Conservation (phyloP, 176 grass and related monocot genomes). For the Aechmea fasciata region DNA sequence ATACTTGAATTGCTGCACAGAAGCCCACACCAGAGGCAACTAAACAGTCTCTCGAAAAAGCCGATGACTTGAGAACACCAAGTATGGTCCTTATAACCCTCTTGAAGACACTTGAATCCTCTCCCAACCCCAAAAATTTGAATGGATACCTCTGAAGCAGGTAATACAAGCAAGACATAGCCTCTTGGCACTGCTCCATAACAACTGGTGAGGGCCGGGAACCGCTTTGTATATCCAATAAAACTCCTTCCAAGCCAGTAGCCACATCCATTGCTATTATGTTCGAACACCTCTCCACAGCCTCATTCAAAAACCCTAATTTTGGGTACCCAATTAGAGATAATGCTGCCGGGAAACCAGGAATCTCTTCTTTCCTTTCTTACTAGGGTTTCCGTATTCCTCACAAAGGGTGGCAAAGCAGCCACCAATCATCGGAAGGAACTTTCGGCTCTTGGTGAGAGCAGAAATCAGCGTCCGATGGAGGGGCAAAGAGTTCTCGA, state of each 20-base stretch:
- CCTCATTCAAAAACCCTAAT: conserved; percentile 78
- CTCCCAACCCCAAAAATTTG: conserved; percentile 44
- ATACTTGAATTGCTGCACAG: conserved; percentile 81
- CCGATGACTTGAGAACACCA: conserved; percentile 71
- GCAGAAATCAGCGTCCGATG: conserved; percentile 80
- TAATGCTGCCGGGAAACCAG: conserved; percentile 65
- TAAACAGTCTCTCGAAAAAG: conserved; percentile 91
- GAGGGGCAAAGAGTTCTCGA: conserved; percentile 78
- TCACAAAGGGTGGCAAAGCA: conserved; percentile 61
- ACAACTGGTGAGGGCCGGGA: conserved; percentile 70
- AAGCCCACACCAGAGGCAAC: conserved; percentile 88
- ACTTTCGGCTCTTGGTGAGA: conserved; percentile 56
- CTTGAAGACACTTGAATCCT: conserved; percentile 47
- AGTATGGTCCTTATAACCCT: conserved; percentile 57
- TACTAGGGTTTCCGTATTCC: conserved; percentile 50
- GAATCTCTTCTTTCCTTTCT: conserved; percentile 63
- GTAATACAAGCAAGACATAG: conserved; percentile 98
- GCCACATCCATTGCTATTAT: conserved; percentile 67
- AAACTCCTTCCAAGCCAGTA: conserved; percentile 48
- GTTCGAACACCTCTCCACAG: conserved; percentile 49
- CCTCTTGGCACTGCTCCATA: conserved; percentile 97
- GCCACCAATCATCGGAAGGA: conserved; percentile 33
- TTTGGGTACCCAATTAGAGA: conserved; percentile 94
- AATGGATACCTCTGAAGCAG: conserved; percentile 82
- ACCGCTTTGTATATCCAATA: conserved; percentile 49